A percentile compares a stretch with the other conserved stretches of the same genome.
Evolutionary conservation across 257 asterid genomes (phyloP).

Genomic region (Nicotiana tomentosiformis): DNA sequence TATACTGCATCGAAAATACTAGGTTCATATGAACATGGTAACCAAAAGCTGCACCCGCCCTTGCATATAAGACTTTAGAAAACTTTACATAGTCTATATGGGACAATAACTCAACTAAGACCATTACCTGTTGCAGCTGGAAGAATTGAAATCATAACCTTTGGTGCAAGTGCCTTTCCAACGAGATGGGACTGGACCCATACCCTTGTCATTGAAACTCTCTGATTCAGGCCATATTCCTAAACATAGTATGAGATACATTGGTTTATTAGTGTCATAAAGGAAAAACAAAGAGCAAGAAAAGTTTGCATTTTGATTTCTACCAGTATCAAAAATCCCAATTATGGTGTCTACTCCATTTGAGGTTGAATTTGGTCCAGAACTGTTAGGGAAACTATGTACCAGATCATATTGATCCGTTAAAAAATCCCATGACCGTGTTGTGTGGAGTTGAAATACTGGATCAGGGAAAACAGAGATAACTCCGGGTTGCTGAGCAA

Average conservation of each 20-base stretch:
- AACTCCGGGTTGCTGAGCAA: conserved; percentile 54
- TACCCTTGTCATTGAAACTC: conserved; percentile 1
- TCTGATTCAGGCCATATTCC: conserved; percentile 11
- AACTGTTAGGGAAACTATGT: neutral
- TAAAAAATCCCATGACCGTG: conserved; percentile 13
- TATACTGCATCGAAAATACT: too few relatives aligned
- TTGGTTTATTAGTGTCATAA: neutral
- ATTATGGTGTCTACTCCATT: conserved; percentile 3
- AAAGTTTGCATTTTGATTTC: neutral
- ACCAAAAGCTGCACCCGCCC: too few relatives aligned
- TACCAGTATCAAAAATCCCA: conserved; percentile 3
- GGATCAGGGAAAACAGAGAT: conserved; percentile 84
- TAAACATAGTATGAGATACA: neutral
- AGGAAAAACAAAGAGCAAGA: neutral
- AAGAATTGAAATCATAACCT: neutral
- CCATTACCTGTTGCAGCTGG: conserved; percentile 4
- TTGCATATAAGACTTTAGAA: neutral
- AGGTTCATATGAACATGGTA: too few relatives aligned
- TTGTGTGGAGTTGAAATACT: conserved; percentile 50
- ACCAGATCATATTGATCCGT: neutral
- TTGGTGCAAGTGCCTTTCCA: conserved; percentile 4
- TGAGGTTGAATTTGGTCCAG: neutral
- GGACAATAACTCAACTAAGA: neutral
- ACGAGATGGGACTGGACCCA: conserved; percentile 1
- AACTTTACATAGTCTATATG: neutral